Evolutionary conservation across 1,139 yeast genomes (phyloP).

Genomic region (Zygoascus hellenicus): DNA sequence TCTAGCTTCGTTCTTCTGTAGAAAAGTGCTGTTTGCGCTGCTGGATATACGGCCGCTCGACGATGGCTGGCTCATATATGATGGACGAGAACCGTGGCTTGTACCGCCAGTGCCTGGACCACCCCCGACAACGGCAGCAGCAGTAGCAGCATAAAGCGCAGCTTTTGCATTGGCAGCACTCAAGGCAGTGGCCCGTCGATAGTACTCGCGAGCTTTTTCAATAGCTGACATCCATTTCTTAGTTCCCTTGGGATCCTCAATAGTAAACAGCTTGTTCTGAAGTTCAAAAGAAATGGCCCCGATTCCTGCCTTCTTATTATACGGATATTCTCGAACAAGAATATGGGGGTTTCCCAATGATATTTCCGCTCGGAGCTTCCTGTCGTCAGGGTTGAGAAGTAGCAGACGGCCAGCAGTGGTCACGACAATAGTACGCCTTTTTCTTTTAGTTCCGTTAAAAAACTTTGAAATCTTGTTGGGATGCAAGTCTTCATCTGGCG

Average conservation of each 20-base stretch:
- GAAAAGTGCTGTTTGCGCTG: constrained; percentile 19
- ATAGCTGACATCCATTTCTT: constrained; percentile 33
- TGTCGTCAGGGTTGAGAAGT: constrained; percentile 28
- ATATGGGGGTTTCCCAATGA: constrained; percentile 33
- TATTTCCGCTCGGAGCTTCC: constrained; percentile 30
- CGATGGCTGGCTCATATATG: neutral
- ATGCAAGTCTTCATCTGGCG: constrained; percentile 24
- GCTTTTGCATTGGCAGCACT: constrained; percentile 27
- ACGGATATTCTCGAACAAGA: constrained; percentile 31
- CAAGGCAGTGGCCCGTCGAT: constrained; percentile 24
- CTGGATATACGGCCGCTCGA: constrained; percentile 13
- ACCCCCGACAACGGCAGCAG: constrained; percentile 11
- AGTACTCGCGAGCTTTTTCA: constrained; percentile 26
- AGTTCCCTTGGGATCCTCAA: constrained; percentile 33
- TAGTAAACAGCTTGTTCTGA: constrained; percentile 31
- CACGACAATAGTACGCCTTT: constrained; percentile 30
- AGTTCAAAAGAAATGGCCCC: constrained; percentile 33
- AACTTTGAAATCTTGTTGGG: constrained; percentile 29
- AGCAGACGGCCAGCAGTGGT: constrained; percentile 35
- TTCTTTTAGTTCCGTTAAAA: constrained; percentile 28
- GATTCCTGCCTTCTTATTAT: constrained; percentile 25
- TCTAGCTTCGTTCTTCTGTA: constrained; percentile 23
- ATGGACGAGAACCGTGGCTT: constrained; percentile 2
- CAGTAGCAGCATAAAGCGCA: constrained; percentile 36
- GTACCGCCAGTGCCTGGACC: neutral